These are phyloP conservation scores for Fraxinus floribunda DNA, from an alignment of 305 asterid species.

Conservation along the genomic window DNA sequence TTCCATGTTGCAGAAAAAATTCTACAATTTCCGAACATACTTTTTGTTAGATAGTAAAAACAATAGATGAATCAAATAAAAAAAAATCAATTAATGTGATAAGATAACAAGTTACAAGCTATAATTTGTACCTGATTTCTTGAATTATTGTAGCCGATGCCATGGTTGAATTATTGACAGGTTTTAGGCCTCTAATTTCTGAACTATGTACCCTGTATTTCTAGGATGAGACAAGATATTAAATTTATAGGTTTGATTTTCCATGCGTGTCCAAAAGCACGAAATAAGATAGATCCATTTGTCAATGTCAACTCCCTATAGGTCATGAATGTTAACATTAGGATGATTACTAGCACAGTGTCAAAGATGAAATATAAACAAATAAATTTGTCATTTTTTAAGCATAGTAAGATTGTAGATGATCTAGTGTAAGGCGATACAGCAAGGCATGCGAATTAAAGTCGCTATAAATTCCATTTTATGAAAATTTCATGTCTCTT, in stretches of 20 bases:
- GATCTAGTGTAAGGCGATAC: neutral
- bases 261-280: constrained; percentile 5
- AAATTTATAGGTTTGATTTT: constrained; percentile 1
- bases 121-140: constrained; percentile 54
- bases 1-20: constrained; percentile 88
- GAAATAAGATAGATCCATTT: neutral
- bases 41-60: neutral
- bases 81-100: neutral
- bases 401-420: neutral
- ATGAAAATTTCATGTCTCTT: neutral
- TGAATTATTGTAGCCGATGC: constrained; percentile 47
- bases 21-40: constrained; percentile 35
- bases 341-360: constrained; percentile 2
- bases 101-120: neutral
- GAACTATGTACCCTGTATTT: constrained; percentile 45
- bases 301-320: neutral
- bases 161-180: constrained; percentile 46
- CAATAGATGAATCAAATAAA: neutral
- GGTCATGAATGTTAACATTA: constrained; percentile 23
- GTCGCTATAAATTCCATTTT: neutral
- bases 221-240: constrained; percentile 41
- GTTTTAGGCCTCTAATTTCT: constrained; percentile 51
- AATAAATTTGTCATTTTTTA: neutral
- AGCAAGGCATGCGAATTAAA: neutral
- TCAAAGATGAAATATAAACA: neutral